Base-by-base conservation (phyloP, 441 rosid genomes). In the Capsella rubella region DNA sequence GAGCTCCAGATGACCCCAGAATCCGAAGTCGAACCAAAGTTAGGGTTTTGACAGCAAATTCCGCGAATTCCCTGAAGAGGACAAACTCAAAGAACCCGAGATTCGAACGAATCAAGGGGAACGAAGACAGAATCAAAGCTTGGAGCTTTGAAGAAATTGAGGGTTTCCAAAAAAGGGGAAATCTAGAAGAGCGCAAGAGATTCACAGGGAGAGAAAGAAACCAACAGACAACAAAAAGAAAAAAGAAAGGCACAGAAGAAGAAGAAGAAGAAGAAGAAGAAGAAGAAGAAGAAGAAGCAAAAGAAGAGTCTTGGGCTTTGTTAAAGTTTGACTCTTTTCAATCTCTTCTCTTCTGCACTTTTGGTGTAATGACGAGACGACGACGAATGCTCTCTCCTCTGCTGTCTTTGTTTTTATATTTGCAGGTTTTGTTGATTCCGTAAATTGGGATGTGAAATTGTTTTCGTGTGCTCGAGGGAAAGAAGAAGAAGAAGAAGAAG, bases 11-110 rank as follows among this genome's bases (percentile, higher is more conserved):
- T 63, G 67, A 64, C 57, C 62, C 74, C 65, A 75, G 29, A 75
- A 75, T 62, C 64, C 59, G 69, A 64, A 52, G 54, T 34, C 18
- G 72, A 62, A 74, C 21, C 21, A 18, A 73, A 80, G 69, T 83
- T 86, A 85, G 93, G 95, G 90, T 85, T 90, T 84, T 72, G 73
- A 77, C 74, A 78, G 79, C 69, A 79, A 79, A 80, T 74, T 67
- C 39, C 5, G 28, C 67, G 47, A 66, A 71, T 54, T 68, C 78
- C 80, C 78, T 72, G 52, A 60, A 16, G 40, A 57, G 2, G 53
- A 13, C n/a, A 32, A 62, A 35, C 37, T 25, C 75, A 14, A 51
- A 52, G 66, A 61, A 27, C 21, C 29, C 11, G 61, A 77, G 80
- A 71, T 59, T 77, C 47, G 25, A 21, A 57, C 51, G 42, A 67